Conservation (phyloP, 2,329 filamentous ascomycete species). For the Didymella arachidicola region DNA sequence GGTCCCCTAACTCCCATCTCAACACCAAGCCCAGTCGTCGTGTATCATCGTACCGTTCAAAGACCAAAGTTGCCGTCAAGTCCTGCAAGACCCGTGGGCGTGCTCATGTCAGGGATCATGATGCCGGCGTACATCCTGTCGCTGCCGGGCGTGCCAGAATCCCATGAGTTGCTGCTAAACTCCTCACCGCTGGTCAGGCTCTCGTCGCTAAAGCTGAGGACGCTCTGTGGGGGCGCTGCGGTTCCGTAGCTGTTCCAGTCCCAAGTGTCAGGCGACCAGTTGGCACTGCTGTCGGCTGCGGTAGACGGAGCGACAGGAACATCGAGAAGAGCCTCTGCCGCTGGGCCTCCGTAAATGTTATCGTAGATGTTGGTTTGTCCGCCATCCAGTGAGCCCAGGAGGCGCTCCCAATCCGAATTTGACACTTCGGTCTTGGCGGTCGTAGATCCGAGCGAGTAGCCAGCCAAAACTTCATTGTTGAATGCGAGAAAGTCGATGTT, state of each 20-base stretch:
- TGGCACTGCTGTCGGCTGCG: conserved; percentile 38
- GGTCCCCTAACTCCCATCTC: background rate
- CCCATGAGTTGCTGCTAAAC: conserved; percentile 43
- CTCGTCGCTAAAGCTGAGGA: conserved; percentile 67
- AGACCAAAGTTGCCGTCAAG: conserved; percentile 54
- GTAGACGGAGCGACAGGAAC: conserved; percentile 43
- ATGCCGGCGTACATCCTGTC: conserved; percentile 47
- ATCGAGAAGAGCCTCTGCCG: conserved; percentile 51
- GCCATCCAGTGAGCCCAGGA: conserved; percentile 80
- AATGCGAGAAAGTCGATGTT: conserved; percentile 61
- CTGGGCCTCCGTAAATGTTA: conserved; percentile 76
- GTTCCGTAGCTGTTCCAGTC: conserved; percentile 40
- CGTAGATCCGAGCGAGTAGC: conserved; percentile 45
- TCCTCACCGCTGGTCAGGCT: conserved; percentile 63
- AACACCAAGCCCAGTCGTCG: conserved; percentile 3
- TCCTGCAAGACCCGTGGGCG: conserved; percentile 42
- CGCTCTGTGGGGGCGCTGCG: conserved; percentile 58
- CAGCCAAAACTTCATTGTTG: conserved; percentile 48
- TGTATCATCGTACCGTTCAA: conserved; percentile 25
- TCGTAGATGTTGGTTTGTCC: conserved; percentile 85
- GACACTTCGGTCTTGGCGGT: conserved; percentile 60
- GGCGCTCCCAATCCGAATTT: conserved; percentile 79
- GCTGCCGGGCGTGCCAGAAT: conserved; percentile 41
- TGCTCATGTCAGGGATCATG: conserved; percentile 47
- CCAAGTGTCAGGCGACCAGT: conserved; percentile 50